Conservation (phyloP, 1,284 basidiomycete genomes). For the Ganoderma leucocontextum region DNA sequence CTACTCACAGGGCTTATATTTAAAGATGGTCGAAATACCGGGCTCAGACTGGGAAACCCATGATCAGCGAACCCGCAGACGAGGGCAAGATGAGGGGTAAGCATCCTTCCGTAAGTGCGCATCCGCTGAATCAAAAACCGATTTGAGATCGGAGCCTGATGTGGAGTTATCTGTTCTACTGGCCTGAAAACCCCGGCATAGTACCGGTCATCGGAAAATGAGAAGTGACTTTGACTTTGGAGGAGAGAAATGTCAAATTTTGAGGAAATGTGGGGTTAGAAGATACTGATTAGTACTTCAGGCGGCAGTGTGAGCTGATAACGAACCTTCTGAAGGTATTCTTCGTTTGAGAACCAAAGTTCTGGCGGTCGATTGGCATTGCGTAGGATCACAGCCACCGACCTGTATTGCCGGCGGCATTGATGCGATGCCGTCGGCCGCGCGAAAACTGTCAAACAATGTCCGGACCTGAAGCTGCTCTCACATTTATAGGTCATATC, state of each 20-base stretch:
- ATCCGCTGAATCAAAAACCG: not conserved
- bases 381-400: not conserved
- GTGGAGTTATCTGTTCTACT: not conserved
- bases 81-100: not conserved
- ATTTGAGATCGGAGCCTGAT: not conserved
- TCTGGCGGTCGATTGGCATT: not conserved
- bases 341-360: not conserved
- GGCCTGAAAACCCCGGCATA: not conserved
- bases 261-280: not conserved
- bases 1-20: not conserved
- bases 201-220: not conserved
- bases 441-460: not conserved
- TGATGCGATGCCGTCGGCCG: not conserved
- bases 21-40: not conserved
- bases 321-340: not conserved
- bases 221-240: not conserved
- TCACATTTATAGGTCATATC: no score
- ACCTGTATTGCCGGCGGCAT: not conserved
- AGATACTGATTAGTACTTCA: not conserved
- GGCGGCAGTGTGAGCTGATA: not conserved
- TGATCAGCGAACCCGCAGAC: not conserved
- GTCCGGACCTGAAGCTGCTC: no score
- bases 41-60: not conserved
- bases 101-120: not conserved
- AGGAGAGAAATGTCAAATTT: not conserved